Evolutionary conservation across 2,329 filamentous ascomycete genomes (phyloP).

Genomic region (Colletotrichum musae): DNA sequence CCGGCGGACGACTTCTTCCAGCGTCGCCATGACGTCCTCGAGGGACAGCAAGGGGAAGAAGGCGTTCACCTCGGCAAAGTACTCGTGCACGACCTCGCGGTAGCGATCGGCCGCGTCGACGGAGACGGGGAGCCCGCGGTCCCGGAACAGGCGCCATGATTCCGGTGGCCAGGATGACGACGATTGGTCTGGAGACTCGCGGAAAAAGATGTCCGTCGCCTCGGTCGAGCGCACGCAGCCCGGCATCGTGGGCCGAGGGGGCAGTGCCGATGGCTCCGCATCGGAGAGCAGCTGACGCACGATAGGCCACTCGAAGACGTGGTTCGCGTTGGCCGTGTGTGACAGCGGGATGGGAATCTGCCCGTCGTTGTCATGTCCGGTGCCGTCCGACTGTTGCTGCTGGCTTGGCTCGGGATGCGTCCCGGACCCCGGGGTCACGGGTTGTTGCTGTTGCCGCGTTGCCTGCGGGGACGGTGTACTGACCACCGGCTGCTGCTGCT

Average conservation of each 20-base stretch:
- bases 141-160: constrained; percentile 41
- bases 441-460: neutral
- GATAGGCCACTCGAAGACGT: constrained; percentile 45
- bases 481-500: neutral
- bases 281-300: constrained; percentile 42
- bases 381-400: neutral
- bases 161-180: constrained; percentile 10
- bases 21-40: constrained; percentile 14
- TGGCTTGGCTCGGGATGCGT: neutral
- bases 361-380: neutral
- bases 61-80: constrained; percentile 47
- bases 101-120: constrained; percentile 16
- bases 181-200: neutral
- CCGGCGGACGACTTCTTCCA: constrained; percentile 7
- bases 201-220: constrained; percentile 40
- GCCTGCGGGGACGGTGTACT: neutral
- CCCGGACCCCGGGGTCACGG: constrained; percentile 14
- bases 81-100: constrained; percentile 40
- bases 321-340: constrained; percentile 46
- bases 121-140: neutral
- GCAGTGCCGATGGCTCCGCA: neutral
- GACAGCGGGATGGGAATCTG: constrained; percentile 42
- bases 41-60: constrained; percentile 43
- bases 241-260: neutral
- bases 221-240: constrained; percentile 25